Conservation (phyloP, 164 flowering plant genomes). For the Vitis rupestris region DNA sequence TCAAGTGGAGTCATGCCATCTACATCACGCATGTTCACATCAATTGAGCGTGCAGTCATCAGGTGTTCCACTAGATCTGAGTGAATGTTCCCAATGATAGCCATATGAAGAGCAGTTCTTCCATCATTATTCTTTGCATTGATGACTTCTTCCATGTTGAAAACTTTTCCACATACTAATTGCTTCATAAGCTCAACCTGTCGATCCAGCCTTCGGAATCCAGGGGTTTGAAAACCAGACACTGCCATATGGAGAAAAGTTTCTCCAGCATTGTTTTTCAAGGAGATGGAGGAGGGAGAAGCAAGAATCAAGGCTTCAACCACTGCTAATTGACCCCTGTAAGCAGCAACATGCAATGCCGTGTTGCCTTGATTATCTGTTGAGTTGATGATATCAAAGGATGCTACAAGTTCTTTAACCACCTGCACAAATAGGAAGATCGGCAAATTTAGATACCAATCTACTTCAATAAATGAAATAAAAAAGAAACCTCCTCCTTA, state of each 20-base stretch:
- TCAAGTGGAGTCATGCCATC: conserved; percentile 66
- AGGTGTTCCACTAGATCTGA: conserved; percentile 49
- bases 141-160: conserved; percentile 39
- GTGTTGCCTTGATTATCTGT: conserved; percentile 63
- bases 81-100: conserved; percentile 54
- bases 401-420: conserved; percentile 40
- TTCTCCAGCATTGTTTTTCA: conserved; percentile 51
- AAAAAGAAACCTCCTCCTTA: too few relatives aligned
- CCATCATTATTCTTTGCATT: conserved; percentile 51
- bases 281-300: conserved; percentile 39
- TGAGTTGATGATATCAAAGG: conserved; percentile 39
- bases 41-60: conserved; percentile 42
- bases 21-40: conserved; percentile 48
- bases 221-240: conserved; percentile 52
- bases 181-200: conserved; percentile 56
- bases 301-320: conserved; percentile 50
- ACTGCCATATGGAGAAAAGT: conserved; percentile 60
- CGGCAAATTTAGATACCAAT: too few relatives aligned
- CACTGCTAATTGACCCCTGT: conserved; percentile 47
- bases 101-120: conserved; percentile 65
- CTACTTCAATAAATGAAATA: too few relatives aligned
- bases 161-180: conserved; percentile 27
- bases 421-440: conserved; percentile 34
- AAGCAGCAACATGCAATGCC: conserved; percentile 59
- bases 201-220: conserved; percentile 53